These are phyloP conservation scores for Suillus brevipes DNA, from an alignment of 768 basidiomycete genomes.

Conservation along the genomic window DNA sequence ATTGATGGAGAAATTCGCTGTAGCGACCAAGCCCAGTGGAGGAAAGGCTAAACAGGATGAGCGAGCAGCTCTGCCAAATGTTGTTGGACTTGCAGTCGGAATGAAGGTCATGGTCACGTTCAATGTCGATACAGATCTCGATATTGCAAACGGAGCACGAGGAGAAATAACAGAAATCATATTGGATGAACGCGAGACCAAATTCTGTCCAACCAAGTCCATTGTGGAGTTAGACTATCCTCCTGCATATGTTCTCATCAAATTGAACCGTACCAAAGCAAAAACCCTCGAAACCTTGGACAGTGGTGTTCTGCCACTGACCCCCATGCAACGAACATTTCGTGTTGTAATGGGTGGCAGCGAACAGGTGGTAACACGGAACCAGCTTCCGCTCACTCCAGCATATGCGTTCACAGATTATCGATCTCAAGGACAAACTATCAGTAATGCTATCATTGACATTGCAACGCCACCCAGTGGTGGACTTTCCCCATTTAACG, in stretches of 20 bases:
- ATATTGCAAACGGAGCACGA: slow-evolving; percentile 38
- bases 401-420: slow-evolving; percentile 47
- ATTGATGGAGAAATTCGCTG: slow-evolving; percentile 16
- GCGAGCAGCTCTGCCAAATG: background rate
- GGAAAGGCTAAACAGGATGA: background rate
- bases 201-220: background rate
- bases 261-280: background rate
- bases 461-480: slow-evolving; percentile 34
- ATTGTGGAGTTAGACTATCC: background rate
- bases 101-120: slow-evolving; percentile 10
- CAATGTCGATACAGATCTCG: slow-evolving; percentile 42
- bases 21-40: background rate
- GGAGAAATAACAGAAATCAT: slow-evolving; percentile 28
- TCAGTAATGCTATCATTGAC: slow-evolving; percentile 37
- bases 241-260: background rate
- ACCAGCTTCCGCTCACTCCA: slow-evolving; percentile 35
- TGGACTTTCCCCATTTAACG: slow-evolving; percentile 35
- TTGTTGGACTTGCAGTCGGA: background rate
- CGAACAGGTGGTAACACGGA: background rate
- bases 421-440: slow-evolving; percentile 41
- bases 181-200: slow-evolving; percentile 30
- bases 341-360: background rate
- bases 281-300: background rate
- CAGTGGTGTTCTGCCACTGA: background rate
- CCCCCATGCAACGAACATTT: background rate